A percentile compares a stretch with the other conserved stretches of the same genome.
phyloP scores from a whole-genome alignment of 108 stramenopile species.

The Hondaea fermentalgiana region DNA sequence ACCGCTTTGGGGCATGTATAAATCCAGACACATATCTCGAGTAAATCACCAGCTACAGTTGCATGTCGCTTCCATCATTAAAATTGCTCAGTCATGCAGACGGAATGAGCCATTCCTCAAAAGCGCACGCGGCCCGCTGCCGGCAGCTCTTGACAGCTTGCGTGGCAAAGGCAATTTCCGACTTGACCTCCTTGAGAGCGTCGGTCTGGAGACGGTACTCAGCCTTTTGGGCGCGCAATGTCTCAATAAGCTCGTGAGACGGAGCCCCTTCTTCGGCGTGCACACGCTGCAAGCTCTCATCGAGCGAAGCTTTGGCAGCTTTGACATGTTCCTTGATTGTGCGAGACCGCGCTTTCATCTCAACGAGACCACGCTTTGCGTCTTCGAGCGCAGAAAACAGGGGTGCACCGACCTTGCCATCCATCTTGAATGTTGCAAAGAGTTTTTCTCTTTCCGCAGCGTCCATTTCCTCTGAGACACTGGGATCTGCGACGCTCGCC shows the following conservation, averaged over 20 bases:
- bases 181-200: neutral
- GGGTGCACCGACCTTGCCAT: neutral
- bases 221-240: neutral
- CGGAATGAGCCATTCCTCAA: neutral
- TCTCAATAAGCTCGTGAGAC: neutral
- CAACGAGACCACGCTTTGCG: neutral
- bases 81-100: too few relatives aligned
- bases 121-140: neutral
- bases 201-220: neutral
- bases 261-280: neutral
- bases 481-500: neutral
- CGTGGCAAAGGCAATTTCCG: conserved; percentile 28
- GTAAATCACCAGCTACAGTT: neutral
- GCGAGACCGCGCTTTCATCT: neutral
- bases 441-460: neutral
- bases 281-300: neutral
- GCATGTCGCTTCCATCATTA: too few relatives aligned
- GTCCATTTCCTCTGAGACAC: neutral
- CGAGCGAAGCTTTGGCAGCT: neutral
- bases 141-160: neutral
- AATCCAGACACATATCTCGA: neutral
- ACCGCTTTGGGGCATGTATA: neutral
- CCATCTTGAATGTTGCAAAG: neutral
- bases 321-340: neutral
- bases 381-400: neutral